These are phyloP conservation scores for Stipa capillata DNA, from an alignment of 176 grass and related monocot species.

Conservation along the genomic window DNA sequence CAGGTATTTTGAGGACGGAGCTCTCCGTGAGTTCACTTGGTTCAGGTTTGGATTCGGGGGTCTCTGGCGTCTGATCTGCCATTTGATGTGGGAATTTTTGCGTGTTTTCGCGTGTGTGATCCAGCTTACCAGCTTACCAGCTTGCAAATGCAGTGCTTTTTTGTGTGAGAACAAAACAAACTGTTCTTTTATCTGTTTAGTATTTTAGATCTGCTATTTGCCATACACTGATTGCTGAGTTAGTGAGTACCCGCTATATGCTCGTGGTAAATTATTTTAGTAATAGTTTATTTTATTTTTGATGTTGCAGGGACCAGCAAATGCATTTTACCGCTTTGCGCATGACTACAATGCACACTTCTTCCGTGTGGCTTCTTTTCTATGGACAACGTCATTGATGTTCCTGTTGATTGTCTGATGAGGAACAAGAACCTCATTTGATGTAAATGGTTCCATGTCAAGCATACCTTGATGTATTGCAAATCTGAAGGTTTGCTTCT, in stretches of 20 bases:
- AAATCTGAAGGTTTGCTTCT: too few relatives aligned
- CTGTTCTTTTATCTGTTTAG: too few relatives aligned
- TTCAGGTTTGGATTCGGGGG: neutral
- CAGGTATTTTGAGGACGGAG: slow-evolving; percentile 25
- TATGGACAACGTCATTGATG: slow-evolving; percentile 99
- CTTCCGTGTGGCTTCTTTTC: slow-evolving; percentile 89
- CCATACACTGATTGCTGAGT: neutral
- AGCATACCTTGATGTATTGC: too few relatives aligned
- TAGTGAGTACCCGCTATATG: neutral
- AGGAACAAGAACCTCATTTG: too few relatives aligned
- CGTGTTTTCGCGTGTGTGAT: too few relatives aligned
- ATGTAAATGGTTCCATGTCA: too few relatives aligned
- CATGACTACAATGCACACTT: slow-evolving; percentile 95
- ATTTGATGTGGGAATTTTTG: slow-evolving; percentile 14
- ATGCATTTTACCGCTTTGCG: slow-evolving; percentile 88
- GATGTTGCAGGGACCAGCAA: slow-evolving; percentile 68
- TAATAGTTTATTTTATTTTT: neutral
- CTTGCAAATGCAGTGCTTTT: too few relatives aligned
- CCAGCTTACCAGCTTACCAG: slow-evolving; percentile 69
- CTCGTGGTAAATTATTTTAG: neutral
- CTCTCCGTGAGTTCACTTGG: neutral
- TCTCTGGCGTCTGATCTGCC: slow-evolving; percentile 3
- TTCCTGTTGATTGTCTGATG: too few relatives aligned
- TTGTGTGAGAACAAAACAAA: too few relatives aligned
- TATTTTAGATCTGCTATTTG: neutral